Evolutionary conservation across 768 basidiomycete species (phyloP).

Genomic region (Sporobolomyces roseus): DNA sequence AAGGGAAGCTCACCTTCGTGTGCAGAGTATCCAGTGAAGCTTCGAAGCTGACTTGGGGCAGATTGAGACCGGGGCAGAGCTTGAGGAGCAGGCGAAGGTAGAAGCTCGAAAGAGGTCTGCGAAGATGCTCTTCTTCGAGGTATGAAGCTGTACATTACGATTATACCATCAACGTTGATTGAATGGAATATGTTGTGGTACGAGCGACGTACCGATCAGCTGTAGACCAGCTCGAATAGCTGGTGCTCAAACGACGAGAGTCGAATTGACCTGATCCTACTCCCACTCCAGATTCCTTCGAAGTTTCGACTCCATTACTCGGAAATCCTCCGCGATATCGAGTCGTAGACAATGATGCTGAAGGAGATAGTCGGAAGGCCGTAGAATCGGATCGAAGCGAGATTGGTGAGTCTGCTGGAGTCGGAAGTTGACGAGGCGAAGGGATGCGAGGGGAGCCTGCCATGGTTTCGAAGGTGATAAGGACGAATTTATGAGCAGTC

Average conservation of each 20-base stretch:
- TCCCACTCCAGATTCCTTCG: too few relatives aligned
- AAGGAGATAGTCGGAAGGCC: neutral
- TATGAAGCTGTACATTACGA: neutral
- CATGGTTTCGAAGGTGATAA: neutral
- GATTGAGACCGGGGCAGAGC: slow-evolving; percentile 1
- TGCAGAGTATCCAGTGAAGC: neutral
- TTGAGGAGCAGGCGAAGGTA: neutral
- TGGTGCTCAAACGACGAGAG: too few relatives aligned
- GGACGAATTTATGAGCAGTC: too few relatives aligned
- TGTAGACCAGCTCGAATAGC: neutral
- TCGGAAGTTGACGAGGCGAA: slow-evolving; percentile 1
- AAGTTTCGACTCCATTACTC: too few relatives aligned
- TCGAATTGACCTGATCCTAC: too few relatives aligned
- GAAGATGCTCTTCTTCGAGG: slow-evolving; percentile 1
- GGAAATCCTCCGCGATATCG: too few relatives aligned
- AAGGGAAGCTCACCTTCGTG: neutral
- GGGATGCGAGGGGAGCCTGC: neutral
- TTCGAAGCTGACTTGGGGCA: neutral
- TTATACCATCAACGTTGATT: too few relatives aligned
- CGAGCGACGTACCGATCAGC: neutral
- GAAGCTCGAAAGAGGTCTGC: slow-evolving; percentile 2
- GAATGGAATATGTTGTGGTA: too few relatives aligned
- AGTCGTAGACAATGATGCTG: neutral
- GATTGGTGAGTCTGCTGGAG: slow-evolving; percentile 13
- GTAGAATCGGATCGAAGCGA: neutral